Base-by-base conservation (phyloP, 805 yeast species). In the Cyberlindnera lachancei region DNA sequence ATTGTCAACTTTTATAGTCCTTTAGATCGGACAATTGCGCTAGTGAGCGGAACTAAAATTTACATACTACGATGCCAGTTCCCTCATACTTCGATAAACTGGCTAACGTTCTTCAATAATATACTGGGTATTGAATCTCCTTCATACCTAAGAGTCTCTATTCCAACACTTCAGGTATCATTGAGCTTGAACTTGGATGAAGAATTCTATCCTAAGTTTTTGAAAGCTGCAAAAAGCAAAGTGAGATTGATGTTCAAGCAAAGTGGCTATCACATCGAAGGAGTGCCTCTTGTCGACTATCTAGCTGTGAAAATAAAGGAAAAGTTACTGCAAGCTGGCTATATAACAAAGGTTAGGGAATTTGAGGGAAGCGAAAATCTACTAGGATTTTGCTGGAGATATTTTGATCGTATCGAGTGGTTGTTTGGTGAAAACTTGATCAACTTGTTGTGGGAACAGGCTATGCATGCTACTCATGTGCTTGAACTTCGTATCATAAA, bases 401-500 rank as follows among this genome's bases (percentile, higher is more conserved):
- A 71, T 33, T 83, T 79, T 50, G 95, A 87, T 53, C 59, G 88
- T 27, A 49, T 87, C 7, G 92, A 85, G 44, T 79, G 86, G 85
- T 47, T 72, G 8, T 56, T 67, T 33, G 75, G 70, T 13, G 61
- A 64, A 15, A 57, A 56, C 23, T 63, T 66, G 26, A 50, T 60
- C 15, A 48, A 68, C 6, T 36, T 75, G 13, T 61, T 61, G 18
- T 63, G 68, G 8, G 55, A 62, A 4, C 63, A 69, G 61, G 63
- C 61, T 6, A 61, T 65, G 50, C 52, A 46, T 38, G 54, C 51
- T 36, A 63, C 70, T 8, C 74, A 72, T 46, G 64, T 61, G 25
- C 50, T 87, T n/a, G 90, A 87, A 48, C 52, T 81, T 15, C 61
- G 94, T 25, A 64, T 59, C 14, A 48, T 66, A 17, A 42, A 50